These are phyloP conservation scores for Phytophthora chlamydospora DNA, from an alignment of 352 stramenopile species.

Conservation along the genomic window DNA sequence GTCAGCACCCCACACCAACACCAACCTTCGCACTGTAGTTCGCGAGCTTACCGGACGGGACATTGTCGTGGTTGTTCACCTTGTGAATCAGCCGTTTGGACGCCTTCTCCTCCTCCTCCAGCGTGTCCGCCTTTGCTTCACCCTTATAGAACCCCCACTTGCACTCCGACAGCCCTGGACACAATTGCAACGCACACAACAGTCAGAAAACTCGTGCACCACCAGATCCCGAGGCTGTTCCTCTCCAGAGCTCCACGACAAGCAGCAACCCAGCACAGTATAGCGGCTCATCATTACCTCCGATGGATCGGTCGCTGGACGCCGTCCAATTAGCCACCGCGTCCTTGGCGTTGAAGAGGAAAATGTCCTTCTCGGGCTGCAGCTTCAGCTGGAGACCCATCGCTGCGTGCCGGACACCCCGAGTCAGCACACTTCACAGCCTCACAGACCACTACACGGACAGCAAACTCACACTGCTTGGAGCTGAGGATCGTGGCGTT, in stretches of 20 bases:
- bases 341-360: conserved; percentile 69
- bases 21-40: not conserved
- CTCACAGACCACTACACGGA: conserved; percentile 9
- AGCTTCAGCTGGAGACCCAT: conserved; percentile 80
- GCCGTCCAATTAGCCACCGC: conserved; percentile 64
- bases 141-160: conserved; percentile 70
- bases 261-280: not conserved
- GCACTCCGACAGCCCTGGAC: conserved; percentile 65
- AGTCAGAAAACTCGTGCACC: conserved; percentile 9
- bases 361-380: conserved; percentile 76
- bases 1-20: not conserved
- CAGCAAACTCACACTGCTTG: conserved; percentile 63
- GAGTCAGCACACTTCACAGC: not conserved
- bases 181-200: not conserved
- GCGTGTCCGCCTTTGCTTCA: conserved; percentile 7
- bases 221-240: not conserved
- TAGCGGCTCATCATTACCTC: conserved; percentile 43
- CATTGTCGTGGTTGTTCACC: conserved; percentile 62
- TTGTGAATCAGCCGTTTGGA: conserved; percentile 39
- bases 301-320: conserved; percentile 81
- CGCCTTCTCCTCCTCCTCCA: conserved; percentile 21
- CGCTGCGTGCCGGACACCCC: conserved; percentile 35
- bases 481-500: conserved; percentile 81
- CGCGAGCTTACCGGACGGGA: conserved; percentile 45
- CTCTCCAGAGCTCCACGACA: too few relatives aligned